Conservation (phyloP, 1,284 basidiomycete species). For the Termitomyces sp. region DNA sequence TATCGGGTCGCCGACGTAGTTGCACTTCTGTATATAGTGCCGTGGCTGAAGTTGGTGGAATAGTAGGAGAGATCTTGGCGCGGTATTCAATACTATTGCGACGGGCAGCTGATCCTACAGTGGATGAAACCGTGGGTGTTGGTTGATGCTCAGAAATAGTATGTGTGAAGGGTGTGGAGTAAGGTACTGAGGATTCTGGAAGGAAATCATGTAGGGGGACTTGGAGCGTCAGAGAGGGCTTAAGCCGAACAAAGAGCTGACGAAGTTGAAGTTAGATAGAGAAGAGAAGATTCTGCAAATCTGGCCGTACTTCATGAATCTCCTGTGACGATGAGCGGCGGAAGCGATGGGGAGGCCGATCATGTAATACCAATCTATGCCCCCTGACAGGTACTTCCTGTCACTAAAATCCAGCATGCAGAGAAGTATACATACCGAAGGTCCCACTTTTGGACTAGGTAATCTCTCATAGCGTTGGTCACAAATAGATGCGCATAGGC, state of each 20-base stretch:
- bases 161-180: conserved; percentile 62
- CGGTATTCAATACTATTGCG: conserved; percentile 15
- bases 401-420: background rate
- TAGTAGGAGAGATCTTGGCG: conserved; percentile 14
- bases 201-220: conserved; percentile 27
- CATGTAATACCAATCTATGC: conserved; percentile 73
- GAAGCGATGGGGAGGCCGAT: conserved; percentile 84
- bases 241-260: conserved; percentile 29
- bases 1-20: conserved; percentile 50
- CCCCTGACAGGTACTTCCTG: conserved; percentile 49
- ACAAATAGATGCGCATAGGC: conserved; percentile 95
- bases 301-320: conserved; percentile 58
- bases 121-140: conserved; percentile 13
- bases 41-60: conserved; percentile 18
- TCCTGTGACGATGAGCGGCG: conserved; percentile 64
- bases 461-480: conserved; percentile 80
- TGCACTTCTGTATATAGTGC: conserved; percentile 31
- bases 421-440: conserved; percentile 52
- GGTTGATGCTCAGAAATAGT: conserved; percentile 17
- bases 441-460: conserved; percentile 71
- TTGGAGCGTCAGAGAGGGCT: conserved; percentile 21
- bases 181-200: conserved; percentile 38
- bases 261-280: background rate
- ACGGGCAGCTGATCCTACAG: conserved; percentile 5
- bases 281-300: background rate